Conservation (phyloP, 2,329 filamentous ascomycete genomes). For the Rutstroemia sp. region DNA sequence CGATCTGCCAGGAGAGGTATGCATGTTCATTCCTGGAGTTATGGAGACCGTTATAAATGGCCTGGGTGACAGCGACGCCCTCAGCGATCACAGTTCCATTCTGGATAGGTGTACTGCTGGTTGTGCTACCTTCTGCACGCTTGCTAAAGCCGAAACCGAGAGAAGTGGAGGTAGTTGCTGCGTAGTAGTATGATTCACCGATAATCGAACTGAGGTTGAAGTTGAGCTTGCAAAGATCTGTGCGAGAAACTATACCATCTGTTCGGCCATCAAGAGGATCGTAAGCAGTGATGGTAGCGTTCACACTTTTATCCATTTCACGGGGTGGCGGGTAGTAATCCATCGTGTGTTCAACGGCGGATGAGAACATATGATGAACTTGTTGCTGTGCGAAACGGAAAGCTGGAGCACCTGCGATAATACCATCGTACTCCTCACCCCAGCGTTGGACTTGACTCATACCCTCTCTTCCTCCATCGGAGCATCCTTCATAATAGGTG, state of each 20-base stretch:
- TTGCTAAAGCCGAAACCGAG: not conserved
- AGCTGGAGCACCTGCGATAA: slow-evolving; percentile 38
- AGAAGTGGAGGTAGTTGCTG: slow-evolving; percentile 23
- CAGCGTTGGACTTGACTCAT: slow-evolving; percentile 37
- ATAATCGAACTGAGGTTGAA: slow-evolving; percentile 31
- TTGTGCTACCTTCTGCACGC: not conserved
- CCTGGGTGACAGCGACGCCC: slow-evolving; percentile 30
- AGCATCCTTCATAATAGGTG: slow-evolving; percentile 34
- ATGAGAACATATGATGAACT: slow-evolving; percentile 34
- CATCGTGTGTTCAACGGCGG: slow-evolving; percentile 33
- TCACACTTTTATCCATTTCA: slow-evolving; percentile 43
- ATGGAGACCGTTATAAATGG: slow-evolving; percentile 31
- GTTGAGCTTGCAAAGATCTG: slow-evolving; percentile 39
- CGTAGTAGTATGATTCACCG: slow-evolving; percentile 39
- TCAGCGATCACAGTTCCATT: slow-evolving; percentile 21
- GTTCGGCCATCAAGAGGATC: slow-evolving; percentile 46
- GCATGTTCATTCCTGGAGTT: slow-evolving; percentile 30
- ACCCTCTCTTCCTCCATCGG: slow-evolving; percentile 42
- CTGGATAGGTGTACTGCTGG: slow-evolving; percentile 14
- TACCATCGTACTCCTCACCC: slow-evolving; percentile 37
- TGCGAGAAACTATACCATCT: slow-evolving; percentile 45
- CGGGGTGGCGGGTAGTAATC: slow-evolving; percentile 38
- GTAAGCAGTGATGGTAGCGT: slow-evolving; percentile 46
- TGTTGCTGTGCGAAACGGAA: slow-evolving; percentile 37
- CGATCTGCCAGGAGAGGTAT: slow-evolving; percentile 33